Conservation (phyloP, 1,139 yeast species). For the Chernovozyma aurita region DNA sequence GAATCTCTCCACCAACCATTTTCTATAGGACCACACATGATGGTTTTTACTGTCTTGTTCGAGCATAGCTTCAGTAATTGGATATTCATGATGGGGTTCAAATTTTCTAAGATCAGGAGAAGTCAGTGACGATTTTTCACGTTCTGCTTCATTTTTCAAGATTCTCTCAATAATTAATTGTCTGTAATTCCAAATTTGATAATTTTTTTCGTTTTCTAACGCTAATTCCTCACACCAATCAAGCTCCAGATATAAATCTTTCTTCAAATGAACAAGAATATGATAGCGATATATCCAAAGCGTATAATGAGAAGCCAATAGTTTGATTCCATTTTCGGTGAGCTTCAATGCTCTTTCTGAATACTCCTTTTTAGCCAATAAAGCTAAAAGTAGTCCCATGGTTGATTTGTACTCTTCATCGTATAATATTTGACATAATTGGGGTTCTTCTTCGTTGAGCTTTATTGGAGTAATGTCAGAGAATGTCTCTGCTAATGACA, state of each 20-base stretch:
- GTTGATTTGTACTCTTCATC: conserved; percentile 60
- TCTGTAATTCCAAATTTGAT: conserved; percentile 94
- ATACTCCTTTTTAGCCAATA: conserved; percentile 57
- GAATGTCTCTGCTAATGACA: too few relatives aligned
- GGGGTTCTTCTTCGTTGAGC: conserved; percentile 44
- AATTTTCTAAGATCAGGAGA: conserved; percentile 18
- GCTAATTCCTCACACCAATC: conserved; percentile 80
- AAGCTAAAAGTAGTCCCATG: conserved; percentile 60
- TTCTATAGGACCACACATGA: conserved; percentile 92
- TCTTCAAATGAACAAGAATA: conserved; percentile 40
- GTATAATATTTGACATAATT: conserved; percentile 75
- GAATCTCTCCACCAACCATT: conserved; percentile 68
- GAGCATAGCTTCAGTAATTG: conserved; percentile 62
- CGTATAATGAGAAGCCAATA: conserved; percentile 88
- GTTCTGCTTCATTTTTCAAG: conserved; percentile 13
- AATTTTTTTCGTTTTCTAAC: conserved; percentile 76
- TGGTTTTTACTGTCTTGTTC: conserved; percentile 83
- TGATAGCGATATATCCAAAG: conserved; percentile 79
- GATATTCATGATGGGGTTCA: conserved; percentile 52
- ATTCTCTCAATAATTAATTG: conserved; percentile 49
- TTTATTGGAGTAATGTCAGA: conserved; percentile 38
- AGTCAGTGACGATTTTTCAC: background rate
- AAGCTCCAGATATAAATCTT: conserved; percentile 46
- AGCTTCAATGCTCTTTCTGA: conserved; percentile 68
- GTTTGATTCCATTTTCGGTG: conserved; percentile 57